These are phyloP conservation scores for Candida peoriensis DNA, from an alignment of 805 yeast species.

Conservation along the genomic window DNA sequence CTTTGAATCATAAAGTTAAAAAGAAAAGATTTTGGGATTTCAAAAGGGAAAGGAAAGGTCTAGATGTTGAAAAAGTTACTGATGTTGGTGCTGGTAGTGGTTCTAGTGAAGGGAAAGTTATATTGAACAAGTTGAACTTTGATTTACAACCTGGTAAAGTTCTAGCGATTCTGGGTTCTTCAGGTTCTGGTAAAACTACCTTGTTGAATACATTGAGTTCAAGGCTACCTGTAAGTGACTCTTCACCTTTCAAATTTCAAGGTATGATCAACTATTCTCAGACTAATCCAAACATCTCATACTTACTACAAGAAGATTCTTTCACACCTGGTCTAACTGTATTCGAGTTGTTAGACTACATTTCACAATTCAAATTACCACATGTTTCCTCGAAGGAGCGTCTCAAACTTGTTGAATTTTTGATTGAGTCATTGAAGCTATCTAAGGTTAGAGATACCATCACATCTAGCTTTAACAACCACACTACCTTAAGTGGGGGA, in stretches of 20 bases:
- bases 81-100: background rate
- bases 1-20: conserved; percentile 1
- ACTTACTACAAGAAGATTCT: conserved; percentile 72
- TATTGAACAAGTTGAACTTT: conserved; percentile 50
- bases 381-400: conserved; percentile 40
- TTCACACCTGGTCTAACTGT: conserved; percentile 69
- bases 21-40: conserved; percentile 2
- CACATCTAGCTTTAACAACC: conserved; percentile 38
- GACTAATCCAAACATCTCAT: conserved; percentile 34
- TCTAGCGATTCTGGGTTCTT: conserved; percentile 82
- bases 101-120: conserved; percentile 26
- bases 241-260: conserved; percentile 30
- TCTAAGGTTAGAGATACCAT: conserved; percentile 55
- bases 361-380: conserved; percentile 68
- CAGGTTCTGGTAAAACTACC: conserved; percentile 86
- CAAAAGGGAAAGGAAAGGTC: conserved; percentile 2
- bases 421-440: conserved; percentile 61
- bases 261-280: conserved; percentile 38
- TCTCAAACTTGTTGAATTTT: conserved; percentile 45
- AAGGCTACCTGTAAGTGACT: conserved; percentile 28
- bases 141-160: conserved; percentile 56
- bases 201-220: conserved; percentile 62
- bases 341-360: conserved; percentile 60
- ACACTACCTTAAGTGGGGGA: conserved; percentile 67
- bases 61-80: background rate